phyloP scores from a whole-genome alignment of 768 basidiomycete genomes.

The Amyloporia xantha region DNA sequence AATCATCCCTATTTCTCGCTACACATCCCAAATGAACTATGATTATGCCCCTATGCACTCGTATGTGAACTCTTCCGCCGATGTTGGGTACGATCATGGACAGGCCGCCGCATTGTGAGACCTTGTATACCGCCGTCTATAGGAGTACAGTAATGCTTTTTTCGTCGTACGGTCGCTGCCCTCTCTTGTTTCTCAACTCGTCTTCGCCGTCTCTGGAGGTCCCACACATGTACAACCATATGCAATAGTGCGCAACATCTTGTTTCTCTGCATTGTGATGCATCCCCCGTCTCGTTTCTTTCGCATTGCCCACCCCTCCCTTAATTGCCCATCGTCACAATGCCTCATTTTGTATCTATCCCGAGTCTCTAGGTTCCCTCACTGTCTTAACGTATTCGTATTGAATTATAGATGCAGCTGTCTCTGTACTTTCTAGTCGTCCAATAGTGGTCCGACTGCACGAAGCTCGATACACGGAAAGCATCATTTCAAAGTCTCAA shows the following conservation, averaged over 20 bases:
- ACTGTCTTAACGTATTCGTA: slow-evolving; percentile 2
- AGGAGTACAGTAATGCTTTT: slow-evolving; percentile 20
- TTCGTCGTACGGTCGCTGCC: slow-evolving; percentile 20
- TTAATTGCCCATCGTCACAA: slow-evolving; percentile 2
- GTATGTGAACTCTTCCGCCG: slow-evolving; percentile 6
- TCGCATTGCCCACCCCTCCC: slow-evolving; percentile 6
- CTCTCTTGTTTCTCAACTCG: slow-evolving; percentile 11
- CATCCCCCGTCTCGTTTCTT: slow-evolving; percentile 3
- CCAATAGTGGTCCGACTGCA: too few relatives aligned
- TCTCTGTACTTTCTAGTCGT: neutral
- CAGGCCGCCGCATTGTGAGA: slow-evolving; percentile 13
- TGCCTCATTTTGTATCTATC: slow-evolving; percentile 18
- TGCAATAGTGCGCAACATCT: slow-evolving; percentile 22
- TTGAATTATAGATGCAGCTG: slow-evolving; percentile 6
- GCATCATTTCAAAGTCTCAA: too few relatives aligned
- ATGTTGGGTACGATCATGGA: slow-evolving; percentile 17
- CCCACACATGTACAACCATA: slow-evolving; percentile 23
- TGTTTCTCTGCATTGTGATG: slow-evolving; percentile 11
- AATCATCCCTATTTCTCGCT: slow-evolving; percentile 80
- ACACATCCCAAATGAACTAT: slow-evolving; percentile 63
- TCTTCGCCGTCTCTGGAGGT: slow-evolving; percentile 19
- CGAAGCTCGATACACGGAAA: too few relatives aligned
- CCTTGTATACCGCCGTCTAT: slow-evolving; percentile 21
- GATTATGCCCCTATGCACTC: slow-evolving; percentile 20
- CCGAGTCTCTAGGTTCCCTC: slow-evolving; percentile 1